Conservation (phyloP, 2,329 filamentous ascomycete species). For the Ceratocystis destructans region DNA sequence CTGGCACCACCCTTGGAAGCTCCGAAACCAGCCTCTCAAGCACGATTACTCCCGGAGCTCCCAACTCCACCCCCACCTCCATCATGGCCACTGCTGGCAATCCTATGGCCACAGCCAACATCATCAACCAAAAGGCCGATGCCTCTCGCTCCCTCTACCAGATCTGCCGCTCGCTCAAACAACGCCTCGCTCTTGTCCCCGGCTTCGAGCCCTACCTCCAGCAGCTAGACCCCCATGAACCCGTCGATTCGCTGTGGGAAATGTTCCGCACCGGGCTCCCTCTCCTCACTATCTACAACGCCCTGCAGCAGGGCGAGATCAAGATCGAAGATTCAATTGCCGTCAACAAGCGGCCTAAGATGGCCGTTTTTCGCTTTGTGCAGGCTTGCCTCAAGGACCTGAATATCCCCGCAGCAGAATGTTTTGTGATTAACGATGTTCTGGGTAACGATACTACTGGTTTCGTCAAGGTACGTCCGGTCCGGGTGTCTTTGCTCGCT, state of each 20-base stretch:
- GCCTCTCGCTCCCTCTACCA: constrained; percentile 87
- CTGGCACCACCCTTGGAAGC: constrained; percentile 43
- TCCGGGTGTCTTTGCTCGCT: constrained; percentile 11
- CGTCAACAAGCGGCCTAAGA: constrained; percentile 68
- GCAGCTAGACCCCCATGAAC: constrained; percentile 56
- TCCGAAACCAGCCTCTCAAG: constrained; percentile 39
- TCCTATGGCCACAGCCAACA: constrained; percentile 71
- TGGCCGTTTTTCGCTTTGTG: constrained; percentile 83
- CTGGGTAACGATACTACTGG: constrained; percentile 92
- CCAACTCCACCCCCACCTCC: constrained; percentile 17
- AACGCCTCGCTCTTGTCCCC: constrained; percentile 68
- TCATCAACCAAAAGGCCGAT: constrained; percentile 94
- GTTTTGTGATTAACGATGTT: constrained; percentile 83
- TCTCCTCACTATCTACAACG: constrained; percentile 79
- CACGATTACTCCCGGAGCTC: constrained; percentile 21
- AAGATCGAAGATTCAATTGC: constrained; percentile 49
- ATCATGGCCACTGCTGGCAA: constrained; percentile 38
- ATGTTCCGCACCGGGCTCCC: constrained; percentile 73
- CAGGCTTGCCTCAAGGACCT: constrained; percentile 77
- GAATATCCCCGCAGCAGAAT: constrained; percentile 63
- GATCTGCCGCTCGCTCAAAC: constrained; percentile 76
- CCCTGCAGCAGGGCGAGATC: constrained; percentile 57
- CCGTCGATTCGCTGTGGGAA: constrained; percentile 83
- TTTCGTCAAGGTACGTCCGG: constrained; percentile 69
- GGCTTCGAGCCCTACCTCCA: constrained; percentile 64